These are phyloP conservation scores for Alternaria angustiovoidea DNA, from an alignment of 2,329 filamentous ascomycete species.

Conservation along the genomic window DNA sequence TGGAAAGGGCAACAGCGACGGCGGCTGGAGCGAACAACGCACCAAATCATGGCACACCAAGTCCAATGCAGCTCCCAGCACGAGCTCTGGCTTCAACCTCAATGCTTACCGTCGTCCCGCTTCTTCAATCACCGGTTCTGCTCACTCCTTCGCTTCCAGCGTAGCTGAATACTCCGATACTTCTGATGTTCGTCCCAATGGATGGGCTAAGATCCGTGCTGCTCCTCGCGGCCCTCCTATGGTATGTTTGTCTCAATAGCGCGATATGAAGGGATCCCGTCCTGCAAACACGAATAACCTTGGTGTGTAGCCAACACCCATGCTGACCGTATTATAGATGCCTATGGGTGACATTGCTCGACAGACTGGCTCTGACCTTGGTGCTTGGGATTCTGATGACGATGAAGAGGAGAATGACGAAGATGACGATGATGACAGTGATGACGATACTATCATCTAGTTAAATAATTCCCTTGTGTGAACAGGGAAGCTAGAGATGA, in stretches of 20 bases:
- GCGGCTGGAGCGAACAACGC: slow-evolving; percentile 21
- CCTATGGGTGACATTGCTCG: slow-evolving; percentile 17
- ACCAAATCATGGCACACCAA: slow-evolving; percentile 38
- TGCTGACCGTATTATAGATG: slow-evolving; percentile 19
- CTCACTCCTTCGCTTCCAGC: slow-evolving; percentile 33
- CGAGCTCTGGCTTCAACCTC: slow-evolving; percentile 27
- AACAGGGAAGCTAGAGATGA: background rate
- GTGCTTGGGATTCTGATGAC: slow-evolving; percentile 22
- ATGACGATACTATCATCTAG: slow-evolving; percentile 46
- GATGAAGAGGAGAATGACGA: slow-evolving; percentile 55
- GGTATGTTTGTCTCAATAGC: slow-evolving; percentile 24
- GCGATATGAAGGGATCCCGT: too few relatives aligned
- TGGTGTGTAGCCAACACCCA: background rate
- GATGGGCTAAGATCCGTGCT: slow-evolving; percentile 43
- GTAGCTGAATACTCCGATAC: slow-evolving; percentile 34
- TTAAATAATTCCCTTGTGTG: background rate
- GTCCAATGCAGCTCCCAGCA: slow-evolving; percentile 17
- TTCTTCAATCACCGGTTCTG: slow-evolving; percentile 23
- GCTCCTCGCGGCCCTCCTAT: slow-evolving; percentile 17
- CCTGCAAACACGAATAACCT: background rate
- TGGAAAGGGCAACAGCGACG: slow-evolving; percentile 11
- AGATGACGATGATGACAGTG: slow-evolving; percentile 50
- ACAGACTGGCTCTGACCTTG: slow-evolving; percentile 3
- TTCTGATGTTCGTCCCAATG: slow-evolving; percentile 17
- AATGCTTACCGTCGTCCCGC: slow-evolving; percentile 27